phyloP scores from a whole-genome alignment of 2,329 filamentous ascomycete species.

The Cercospora canescens region DNA sequence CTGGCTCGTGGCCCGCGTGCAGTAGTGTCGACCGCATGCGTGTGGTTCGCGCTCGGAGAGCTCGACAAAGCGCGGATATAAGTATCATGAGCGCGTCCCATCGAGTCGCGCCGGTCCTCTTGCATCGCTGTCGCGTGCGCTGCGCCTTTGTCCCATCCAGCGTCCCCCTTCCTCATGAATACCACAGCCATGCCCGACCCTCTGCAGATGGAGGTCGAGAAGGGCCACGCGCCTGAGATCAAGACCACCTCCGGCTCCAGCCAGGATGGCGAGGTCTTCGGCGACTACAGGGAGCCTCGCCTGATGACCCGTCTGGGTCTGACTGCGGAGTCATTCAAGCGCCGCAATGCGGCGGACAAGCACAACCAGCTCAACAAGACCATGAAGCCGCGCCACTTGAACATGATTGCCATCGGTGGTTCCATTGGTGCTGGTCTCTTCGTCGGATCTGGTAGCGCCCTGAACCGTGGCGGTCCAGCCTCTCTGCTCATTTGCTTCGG shows the following conservation, averaged over 20 bases:
- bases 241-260: constrained; percentile 13
- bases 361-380: constrained; percentile 37
- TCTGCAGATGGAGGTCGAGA: constrained; percentile 18
- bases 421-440: constrained; percentile 57
- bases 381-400: constrained; percentile 32
- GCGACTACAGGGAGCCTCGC: constrained; percentile 14
- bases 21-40: constrained; percentile 9
- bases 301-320: constrained; percentile 34
- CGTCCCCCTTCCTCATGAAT: constrained; percentile 5
- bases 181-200: constrained; percentile 12
- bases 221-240: constrained; percentile 16
- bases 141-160: background rate
- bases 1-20: constrained; percentile 13
- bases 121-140: constrained; percentile 3
- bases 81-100: background rate
- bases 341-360: constrained; percentile 32
- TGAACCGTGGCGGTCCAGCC: constrained; percentile 51
- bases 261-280: constrained; percentile 22
- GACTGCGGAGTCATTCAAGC: constrained; percentile 33
- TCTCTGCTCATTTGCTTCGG: constrained; percentile 37
- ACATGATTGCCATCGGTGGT: constrained; percentile 38
- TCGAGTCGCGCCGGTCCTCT: background rate
- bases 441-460: constrained; percentile 51
- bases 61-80: constrained; percentile 12
- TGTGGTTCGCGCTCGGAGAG: constrained; percentile 6